phyloP scores from a whole-genome alignment of 2,329 filamentous ascomycete species.

The Xylariaceae sp. region DNA sequence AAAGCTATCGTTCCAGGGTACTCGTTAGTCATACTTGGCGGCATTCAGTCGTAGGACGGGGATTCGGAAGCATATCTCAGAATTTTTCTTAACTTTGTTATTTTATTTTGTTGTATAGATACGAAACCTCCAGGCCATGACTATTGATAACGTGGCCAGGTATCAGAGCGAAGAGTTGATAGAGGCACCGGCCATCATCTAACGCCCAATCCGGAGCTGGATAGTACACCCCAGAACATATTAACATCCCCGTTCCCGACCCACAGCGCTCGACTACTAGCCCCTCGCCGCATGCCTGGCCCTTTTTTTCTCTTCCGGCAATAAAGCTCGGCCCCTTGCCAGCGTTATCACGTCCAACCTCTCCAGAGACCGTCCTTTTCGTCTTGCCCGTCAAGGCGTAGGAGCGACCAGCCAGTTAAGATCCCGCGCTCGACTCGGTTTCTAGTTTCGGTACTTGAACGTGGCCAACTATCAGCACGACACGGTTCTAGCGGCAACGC shows the following conservation, averaged over 20 bases:
- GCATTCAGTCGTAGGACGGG: constrained; percentile 2
- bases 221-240: constrained; percentile 9
- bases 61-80: constrained; percentile 5
- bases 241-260: neutral
- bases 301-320: constrained; percentile 1
- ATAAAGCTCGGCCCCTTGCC: constrained; percentile 1
- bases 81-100: too few relatives aligned
- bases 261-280: neutral
- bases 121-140: constrained; percentile 11
- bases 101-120: constrained; percentile 11
- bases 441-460: neutral
- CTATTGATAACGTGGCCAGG: constrained; percentile 10
- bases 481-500: neutral
- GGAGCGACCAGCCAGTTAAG: constrained; percentile 9
- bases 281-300: constrained; percentile 4
- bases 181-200: constrained; percentile 7
- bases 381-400: constrained; percentile 3
- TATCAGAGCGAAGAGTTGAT: constrained; percentile 6
- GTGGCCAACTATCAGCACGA: too few relatives aligned
- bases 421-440: constrained; percentile 9
- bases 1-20: constrained; percentile 3
- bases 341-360: constrained; percentile 6
- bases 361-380: constrained; percentile 1
- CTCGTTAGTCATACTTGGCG: neutral
- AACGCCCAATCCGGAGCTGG: constrained; percentile 8